Conservation (phyloP, 2,329 filamentous ascomycete species). For the Pyrenophora tritici-repentis region DNA sequence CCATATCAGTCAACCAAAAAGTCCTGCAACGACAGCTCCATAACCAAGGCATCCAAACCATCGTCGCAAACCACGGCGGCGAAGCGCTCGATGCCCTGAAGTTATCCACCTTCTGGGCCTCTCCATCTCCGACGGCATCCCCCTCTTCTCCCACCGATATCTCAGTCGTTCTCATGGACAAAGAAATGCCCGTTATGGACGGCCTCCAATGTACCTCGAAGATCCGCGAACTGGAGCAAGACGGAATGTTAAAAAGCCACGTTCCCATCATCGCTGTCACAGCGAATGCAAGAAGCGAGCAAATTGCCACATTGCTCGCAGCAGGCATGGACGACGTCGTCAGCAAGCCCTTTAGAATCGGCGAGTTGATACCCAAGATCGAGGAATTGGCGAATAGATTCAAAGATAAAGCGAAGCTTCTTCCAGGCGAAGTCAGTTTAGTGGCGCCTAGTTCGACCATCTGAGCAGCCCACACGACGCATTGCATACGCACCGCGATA, state of each 20-base stretch:
- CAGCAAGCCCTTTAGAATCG: constrained; percentile 57
- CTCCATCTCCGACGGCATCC: constrained; percentile 31
- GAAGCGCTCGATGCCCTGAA: constrained; percentile 54
- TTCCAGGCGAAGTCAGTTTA: not conserved
- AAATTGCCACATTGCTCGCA: constrained; percentile 46
- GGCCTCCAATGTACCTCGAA: constrained; percentile 45
- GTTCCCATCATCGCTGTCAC: constrained; percentile 51
- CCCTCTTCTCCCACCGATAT: constrained; percentile 21
- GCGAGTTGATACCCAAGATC: constrained; percentile 57
- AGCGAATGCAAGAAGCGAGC: constrained; percentile 48
- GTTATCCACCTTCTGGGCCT: constrained; percentile 50
- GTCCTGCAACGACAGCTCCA: constrained; percentile 57
- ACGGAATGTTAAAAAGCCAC: constrained; percentile 41
- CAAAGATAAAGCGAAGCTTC: not conserved
- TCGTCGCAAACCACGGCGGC: constrained; percentile 57
- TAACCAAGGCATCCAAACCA: constrained; percentile 53
- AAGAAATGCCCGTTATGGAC: constrained; percentile 52
- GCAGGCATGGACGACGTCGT: constrained; percentile 57
- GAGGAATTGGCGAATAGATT: constrained; percentile 50
- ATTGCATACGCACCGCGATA: not conserved
- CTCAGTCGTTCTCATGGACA: constrained; percentile 46
- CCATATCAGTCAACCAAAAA: constrained; percentile 52
- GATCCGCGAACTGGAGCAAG: constrained; percentile 46
- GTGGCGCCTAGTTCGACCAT: not conserved
- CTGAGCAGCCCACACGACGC: too few species aligned